Conservation (phyloP, 306 rosid species). For the Gillenia trifoliata region DNA sequence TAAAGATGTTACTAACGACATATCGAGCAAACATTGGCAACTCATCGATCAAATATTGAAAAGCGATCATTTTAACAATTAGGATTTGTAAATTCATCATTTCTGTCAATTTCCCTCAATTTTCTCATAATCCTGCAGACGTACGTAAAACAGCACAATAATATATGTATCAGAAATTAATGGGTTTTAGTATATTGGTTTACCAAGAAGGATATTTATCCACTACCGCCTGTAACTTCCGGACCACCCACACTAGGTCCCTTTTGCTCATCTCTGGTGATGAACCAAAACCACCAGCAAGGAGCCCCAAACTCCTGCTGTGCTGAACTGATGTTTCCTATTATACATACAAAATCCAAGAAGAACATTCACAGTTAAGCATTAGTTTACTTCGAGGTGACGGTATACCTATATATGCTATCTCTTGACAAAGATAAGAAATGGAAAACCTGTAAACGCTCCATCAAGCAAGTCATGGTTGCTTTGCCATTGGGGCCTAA, state of each 20-base stretch:
- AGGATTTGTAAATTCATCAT: too few species aligned
- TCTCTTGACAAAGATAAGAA: background rate
- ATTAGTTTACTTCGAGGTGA: too few species aligned
- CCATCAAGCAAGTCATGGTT: background rate
- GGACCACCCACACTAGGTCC: conserved; percentile 20
- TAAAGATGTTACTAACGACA: too few species aligned
- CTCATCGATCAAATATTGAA: too few species aligned
- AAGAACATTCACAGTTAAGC: background rate
- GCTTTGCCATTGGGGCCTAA: conserved; percentile 17
- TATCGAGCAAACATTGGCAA: background rate
- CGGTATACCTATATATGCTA: too few species aligned
- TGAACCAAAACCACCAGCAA: conserved; percentile 1
- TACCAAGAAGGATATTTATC: conserved; percentile 26
- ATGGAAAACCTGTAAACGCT: conserved; percentile 16
- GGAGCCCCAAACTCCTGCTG: conserved; percentile 8
- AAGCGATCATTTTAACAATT: too few species aligned
- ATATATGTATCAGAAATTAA: too few species aligned
- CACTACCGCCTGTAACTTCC: conserved; percentile 8
- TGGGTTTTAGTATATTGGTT: background rate
- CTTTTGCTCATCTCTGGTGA: conserved; percentile 20
- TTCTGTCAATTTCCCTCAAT: too few species aligned
- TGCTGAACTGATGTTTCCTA: conserved; percentile 30
- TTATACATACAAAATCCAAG: background rate
- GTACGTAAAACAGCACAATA: too few species aligned
- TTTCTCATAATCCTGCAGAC: too few species aligned